These are phyloP conservation scores for Przewalskia tangutica DNA, from an alignment of 257 asterid species.

Conservation along the genomic window DNA sequence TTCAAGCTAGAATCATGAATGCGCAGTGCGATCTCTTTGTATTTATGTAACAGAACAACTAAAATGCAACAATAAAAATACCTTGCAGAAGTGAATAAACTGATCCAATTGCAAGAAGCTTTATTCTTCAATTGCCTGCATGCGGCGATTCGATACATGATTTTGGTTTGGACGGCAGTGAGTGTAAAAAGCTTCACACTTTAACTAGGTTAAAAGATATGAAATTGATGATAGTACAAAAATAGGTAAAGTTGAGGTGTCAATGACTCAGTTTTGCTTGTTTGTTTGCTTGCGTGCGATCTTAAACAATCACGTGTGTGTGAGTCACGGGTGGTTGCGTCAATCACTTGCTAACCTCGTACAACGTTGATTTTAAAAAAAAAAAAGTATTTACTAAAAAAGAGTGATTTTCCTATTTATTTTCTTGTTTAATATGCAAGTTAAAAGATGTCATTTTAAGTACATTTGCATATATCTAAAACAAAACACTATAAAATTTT, in stretches of 20 bases:
- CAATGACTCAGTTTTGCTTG: background rate
- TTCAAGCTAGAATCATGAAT: background rate
- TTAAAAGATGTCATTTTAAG: too few relatives aligned
- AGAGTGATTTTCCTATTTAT: too few relatives aligned
- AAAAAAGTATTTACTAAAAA: too few relatives aligned
- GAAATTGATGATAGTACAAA: too few relatives aligned
- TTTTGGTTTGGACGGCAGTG: background rate
- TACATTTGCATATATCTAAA: too few relatives aligned
- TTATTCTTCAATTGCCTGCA: slow-evolving; percentile 28
- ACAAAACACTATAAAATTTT: too few relatives aligned
- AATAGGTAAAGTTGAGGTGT: background rate
- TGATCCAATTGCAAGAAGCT: slow-evolving; percentile 19
- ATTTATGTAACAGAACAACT: background rate
- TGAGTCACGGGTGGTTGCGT: background rate
- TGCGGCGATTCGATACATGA: slow-evolving; percentile 32
- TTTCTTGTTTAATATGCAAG: too few relatives aligned
- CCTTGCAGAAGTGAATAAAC: slow-evolving; percentile 23
- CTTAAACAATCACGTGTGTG: background rate
- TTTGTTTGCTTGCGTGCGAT: background rate
- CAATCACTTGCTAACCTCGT: background rate
- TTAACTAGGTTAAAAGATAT: background rate
- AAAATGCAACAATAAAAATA: slow-evolving; percentile 4
- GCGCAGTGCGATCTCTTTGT: background rate
- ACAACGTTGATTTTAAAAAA: background rate
- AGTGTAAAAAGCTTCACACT: background rate